Evolutionary conservation across 2,329 filamentous ascomycete species (phyloP).

Genomic region (Cercospora sp.): DNA sequence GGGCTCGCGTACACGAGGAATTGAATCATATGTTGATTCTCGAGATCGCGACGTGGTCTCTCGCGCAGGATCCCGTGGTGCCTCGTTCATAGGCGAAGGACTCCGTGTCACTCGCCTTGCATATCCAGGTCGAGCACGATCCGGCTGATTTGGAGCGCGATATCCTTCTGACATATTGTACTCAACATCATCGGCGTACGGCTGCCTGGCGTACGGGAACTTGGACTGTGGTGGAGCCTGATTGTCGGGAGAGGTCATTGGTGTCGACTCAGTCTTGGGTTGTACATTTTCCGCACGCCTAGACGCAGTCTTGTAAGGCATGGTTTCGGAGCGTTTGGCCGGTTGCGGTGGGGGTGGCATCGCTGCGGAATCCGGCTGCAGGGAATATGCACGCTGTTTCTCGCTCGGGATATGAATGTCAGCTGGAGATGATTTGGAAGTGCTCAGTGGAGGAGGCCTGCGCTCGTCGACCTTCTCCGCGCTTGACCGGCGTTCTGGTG

Average conservation of each 20-base stretch:
- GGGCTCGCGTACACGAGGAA: conserved; percentile 1
- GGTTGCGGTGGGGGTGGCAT: conserved; percentile 37
- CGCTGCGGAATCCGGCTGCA: conserved; percentile 31
- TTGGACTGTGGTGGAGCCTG: conserved; percentile 22
- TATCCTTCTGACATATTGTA: conserved; percentile 37
- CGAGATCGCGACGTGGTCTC: conserved; percentile 5
- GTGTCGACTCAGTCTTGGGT: conserved; percentile 31
- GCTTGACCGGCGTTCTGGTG: conserved; percentile 31
- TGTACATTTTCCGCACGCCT: conserved; percentile 24
- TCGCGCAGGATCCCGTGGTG: conserved; percentile 14
- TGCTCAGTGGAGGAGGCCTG: conserved; percentile 41
- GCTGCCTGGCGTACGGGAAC: conserved; percentile 30
- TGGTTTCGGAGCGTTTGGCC: conserved; percentile 48
- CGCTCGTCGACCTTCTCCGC: conserved; percentile 26
- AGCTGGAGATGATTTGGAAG: conserved; percentile 40
- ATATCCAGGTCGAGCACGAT: conserved; percentile 14
- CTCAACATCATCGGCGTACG: conserved; percentile 38
- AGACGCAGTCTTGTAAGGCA: conserved; percentile 36
- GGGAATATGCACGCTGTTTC: conserved; percentile 33
- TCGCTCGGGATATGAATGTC: conserved; percentile 34
- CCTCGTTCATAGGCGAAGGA: conserved; percentile 30
- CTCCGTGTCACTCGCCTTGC: conserved; percentile 31
- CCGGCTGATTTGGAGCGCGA: conserved; percentile 23
- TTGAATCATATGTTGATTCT: conserved; percentile 8
- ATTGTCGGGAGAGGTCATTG: conserved; percentile 33